Base-by-base conservation (phyloP, 352 stramenopile genomes). In the Phytopythium sindhum region DNA sequence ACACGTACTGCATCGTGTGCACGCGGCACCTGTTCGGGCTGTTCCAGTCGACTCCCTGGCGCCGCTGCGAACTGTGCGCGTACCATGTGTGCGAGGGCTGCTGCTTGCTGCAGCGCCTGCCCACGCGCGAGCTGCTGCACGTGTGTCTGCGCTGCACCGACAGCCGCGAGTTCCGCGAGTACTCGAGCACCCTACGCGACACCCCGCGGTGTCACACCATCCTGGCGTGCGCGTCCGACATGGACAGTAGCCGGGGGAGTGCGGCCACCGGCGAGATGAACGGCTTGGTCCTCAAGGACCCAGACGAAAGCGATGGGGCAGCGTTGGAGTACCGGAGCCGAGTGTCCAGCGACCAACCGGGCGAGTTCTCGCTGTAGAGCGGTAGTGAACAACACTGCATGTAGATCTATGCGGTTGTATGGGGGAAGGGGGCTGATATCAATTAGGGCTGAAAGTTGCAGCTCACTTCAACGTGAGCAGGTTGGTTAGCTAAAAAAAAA, bases 131-230 rank as follows among this genome's bases (percentile, higher is more conserved):
- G 15, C 11, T 39, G 11, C 69, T 83, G 53, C 58, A 64, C 7
- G 66, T 83, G 14, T 86, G 77, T 50, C 68, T 35, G 35, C 74
- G 74, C 26, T 86, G 77, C 23, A 45, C 77, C 2, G 77, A 86
- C n/a, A 74, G 70, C 52, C 65, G 78, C 4, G 72, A 81, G 39
- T 60, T 65, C 31, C 77, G 74, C 33, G 65, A 81, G 26, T 83
- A 78, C 47, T 71, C 69, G 21, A 59, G 53, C 33, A 23, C 53
- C 9, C 10, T 59, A 17, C 31, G 35, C 7, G 28, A 10, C 6
- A 6, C 19, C 9, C 31, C 19, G 9, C 24, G 29, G 29, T 21
- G 17, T 2, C 31, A n/a, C 10, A 9, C 52, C 9, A 5, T 19
- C 10, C 17, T 12, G 50, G 28, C n/a, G 14, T 12, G 5, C 12